Percentiles rank a stretch among this genome's conserved stretches.
Conservation (phyloP, 176 grass and related monocot genomes). For the Avena sativa region DNA sequence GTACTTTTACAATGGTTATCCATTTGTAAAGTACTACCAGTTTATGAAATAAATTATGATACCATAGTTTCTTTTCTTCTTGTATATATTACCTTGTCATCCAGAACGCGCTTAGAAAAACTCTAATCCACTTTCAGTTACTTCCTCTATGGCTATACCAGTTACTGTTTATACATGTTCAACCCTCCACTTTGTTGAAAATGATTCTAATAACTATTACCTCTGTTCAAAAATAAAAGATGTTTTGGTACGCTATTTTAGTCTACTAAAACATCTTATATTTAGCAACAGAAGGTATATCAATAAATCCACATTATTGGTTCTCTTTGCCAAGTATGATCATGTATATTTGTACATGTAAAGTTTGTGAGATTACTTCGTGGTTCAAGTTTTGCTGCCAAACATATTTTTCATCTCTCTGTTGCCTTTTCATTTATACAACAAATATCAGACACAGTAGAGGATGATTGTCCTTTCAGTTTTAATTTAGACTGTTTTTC, state of each 20-base stretch:
- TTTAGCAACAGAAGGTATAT: neutral
- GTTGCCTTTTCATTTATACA: conserved; percentile 34
- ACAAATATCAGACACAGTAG: neutral
- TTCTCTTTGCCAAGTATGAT: conserved; percentile 28
- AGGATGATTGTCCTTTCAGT: conserved; percentile 16
- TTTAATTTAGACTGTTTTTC: neutral
- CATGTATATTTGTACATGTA: neutral
- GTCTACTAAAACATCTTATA: too few relatives aligned
- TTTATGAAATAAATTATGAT: conserved; percentile 9
- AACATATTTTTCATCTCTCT: conserved; percentile 9
- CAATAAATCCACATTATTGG: neutral
- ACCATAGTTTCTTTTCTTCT: neutral
- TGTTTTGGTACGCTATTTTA: too few relatives aligned
- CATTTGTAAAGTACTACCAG: conserved; percentile 2
- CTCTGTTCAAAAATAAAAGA: too few relatives aligned
- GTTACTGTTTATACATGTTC: neutral
- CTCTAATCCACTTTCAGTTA: conserved; percentile 5
- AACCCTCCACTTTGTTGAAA: neutral
- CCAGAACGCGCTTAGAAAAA: neutral
- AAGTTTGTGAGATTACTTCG: neutral
- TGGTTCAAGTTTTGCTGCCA: neutral
- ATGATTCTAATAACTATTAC: neutral
- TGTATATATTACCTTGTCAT: conserved; percentile 24
- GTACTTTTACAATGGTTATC: conserved; percentile 10
- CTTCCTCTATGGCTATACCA: conserved; percentile 3